phyloP scores from a whole-genome alignment of 139 green algal species.

The Volvox reticuliferus region DNA sequence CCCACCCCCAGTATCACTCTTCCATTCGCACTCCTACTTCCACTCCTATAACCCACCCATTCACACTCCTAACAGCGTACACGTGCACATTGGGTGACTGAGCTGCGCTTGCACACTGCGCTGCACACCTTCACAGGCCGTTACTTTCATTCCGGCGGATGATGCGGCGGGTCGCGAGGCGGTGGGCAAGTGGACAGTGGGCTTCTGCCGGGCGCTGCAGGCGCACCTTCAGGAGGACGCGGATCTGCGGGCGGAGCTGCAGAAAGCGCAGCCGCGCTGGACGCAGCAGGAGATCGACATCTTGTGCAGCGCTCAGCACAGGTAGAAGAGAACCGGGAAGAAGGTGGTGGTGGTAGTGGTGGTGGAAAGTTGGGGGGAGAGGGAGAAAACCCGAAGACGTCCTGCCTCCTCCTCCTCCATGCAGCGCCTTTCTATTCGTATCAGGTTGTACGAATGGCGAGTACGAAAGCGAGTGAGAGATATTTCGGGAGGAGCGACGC shows the following conservation, averaged over 20 bases:
- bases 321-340: background rate
- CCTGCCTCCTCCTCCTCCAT: no score
- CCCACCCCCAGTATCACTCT: no score
- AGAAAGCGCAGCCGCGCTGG: conserved; percentile 37
- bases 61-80: no score
- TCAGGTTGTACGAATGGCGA: no score
- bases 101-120: no score
- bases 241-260: conserved; percentile 43
- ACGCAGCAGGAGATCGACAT: conserved; percentile 44
- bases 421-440: no score
- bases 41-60: background rate
- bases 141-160: conserved; percentile 26
- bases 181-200: conserved; percentile 54
- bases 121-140: conserved; percentile 22
- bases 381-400: no score
- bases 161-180: conserved; percentile 25
- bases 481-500: no score
- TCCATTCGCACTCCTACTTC: background rate
- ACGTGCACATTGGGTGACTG: background rate
- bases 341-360: background rate
- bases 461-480: no score
- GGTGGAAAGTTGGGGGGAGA: no score
- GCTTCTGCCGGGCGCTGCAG: conserved; percentile 44
- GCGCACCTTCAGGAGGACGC: conserved; percentile 52
- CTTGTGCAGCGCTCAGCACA: conserved; percentile 37